Evolutionary conservation across 2,329 filamentous ascomycete genomes (phyloP).

Genomic region (Aspergillus sp.): DNA sequence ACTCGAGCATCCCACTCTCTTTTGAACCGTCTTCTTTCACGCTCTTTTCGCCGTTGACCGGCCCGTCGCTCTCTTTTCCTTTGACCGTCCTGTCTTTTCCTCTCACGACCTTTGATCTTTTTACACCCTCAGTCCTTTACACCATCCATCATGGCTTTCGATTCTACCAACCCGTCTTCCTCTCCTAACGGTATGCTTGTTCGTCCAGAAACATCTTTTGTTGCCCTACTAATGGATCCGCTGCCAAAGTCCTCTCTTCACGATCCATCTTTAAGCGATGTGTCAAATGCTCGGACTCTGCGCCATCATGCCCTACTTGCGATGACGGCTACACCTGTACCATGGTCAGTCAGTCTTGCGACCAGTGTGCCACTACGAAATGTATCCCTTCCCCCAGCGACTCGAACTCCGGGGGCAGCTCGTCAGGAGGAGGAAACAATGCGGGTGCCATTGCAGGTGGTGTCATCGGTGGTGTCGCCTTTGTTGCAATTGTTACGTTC

Average conservation of each 20-base stretch:
- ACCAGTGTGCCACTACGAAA: constrained; percentile 56
- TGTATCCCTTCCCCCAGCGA: constrained; percentile 51
- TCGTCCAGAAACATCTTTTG: neutral
- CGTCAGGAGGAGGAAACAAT: constrained; percentile 56
- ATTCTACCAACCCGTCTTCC: constrained; percentile 20
- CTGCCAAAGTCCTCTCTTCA: constrained; percentile 16
- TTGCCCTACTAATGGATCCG: constrained; percentile 1
- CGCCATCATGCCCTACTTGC: constrained; percentile 63
- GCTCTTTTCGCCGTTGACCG: constrained; percentile 31
- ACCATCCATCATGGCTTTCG: constrained; percentile 29
- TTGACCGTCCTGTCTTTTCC: constrained; percentile 5
- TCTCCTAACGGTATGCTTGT: constrained; percentile 21
- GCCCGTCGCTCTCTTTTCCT: constrained; percentile 24
- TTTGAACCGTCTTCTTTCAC: constrained; percentile 17
- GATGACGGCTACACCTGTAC: constrained; percentile 56
- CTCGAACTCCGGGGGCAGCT: constrained; percentile 15
- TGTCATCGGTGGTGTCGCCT: constrained; percentile 78
- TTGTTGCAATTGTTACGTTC: constrained; percentile 72
- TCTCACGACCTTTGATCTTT: constrained; percentile 3
- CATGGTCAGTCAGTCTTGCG: constrained; percentile 59
- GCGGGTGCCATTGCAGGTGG: constrained; percentile 87
- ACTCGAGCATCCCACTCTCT: constrained; percentile 31
- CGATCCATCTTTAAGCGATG: constrained; percentile 46
- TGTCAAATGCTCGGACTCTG: constrained; percentile 53
- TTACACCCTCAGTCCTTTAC: no score